Evolutionary conservation across 345 rosid species (phyloP), one percentile per base, ranked within the genome.

Genomic region (Triadica sebifera): DNA sequence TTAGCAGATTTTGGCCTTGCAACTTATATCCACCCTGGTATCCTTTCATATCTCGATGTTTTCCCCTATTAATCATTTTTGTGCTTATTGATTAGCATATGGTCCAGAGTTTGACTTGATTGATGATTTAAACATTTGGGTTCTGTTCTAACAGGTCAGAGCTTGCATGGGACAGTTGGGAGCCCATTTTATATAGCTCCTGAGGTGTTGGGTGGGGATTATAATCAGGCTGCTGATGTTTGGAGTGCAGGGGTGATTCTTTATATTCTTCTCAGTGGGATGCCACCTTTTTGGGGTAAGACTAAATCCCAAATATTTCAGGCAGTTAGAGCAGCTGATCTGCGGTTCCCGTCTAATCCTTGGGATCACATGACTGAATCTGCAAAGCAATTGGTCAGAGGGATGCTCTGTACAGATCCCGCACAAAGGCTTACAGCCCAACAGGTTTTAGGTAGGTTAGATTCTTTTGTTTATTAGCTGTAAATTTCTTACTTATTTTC

Each of bases 111-210:
- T 73, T 56, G 52, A 25, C 46, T 51, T 62, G 47, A 11, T 39
- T 75, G 7, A 25, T 9, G 12, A 16, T 67, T 62, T 73, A 20
- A 53, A 51, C 43, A 25, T 75, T 75, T 77, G 43, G 64, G 5
- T 37, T 64, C 73, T 57, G 43, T 73, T 72, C 60, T 47, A 72
- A 41, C 84, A 89, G 93, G 93, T 77, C 81, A 85, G 79, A 82
- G 79, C 77, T 78, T 89, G 80, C 84, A 78, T 12, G 89, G 93
- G 75, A 89, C 86, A n/a, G 93, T 86, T 38, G 91, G 89, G 59
- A 89, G 91, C 83, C 93, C 93, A 9, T 89, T 89, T 81, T 89
- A 87, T 78, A 89, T 87, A 72, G 93, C 93, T 56, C 93, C 93
- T 3, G 89, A 89, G 84, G 93, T 89, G 69, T 77, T 89, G 78